Evolutionary conservation across 2,329 filamentous ascomycete species (phyloP).

Genomic region (Boeremia lycopersici): DNA sequence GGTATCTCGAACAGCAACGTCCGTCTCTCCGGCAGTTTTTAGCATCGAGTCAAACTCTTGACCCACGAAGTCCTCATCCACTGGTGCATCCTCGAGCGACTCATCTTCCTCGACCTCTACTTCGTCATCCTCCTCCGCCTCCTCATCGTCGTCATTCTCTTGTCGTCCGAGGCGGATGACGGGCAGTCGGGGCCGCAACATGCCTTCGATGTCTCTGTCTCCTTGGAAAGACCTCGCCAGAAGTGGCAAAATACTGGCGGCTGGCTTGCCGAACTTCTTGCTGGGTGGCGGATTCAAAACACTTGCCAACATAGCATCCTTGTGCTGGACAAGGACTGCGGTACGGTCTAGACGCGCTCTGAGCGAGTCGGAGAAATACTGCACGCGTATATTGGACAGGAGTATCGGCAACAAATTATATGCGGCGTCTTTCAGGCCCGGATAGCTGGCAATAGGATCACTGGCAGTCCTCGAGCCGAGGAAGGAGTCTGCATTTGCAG

Average conservation of each 20-base stretch:
- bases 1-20: conserved; percentile 20
- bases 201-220: conserved; percentile 71
- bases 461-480: conserved; percentile 53
- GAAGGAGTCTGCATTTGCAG: conserved; percentile 75
- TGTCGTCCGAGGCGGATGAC: conserved; percentile 41
- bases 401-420: conserved; percentile 65
- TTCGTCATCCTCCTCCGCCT: conserved; percentile 25
- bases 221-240: conserved; percentile 69
- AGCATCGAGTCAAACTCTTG: conserved; percentile 35
- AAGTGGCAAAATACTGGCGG: conserved; percentile 80
- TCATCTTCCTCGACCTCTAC: conserved; percentile 25
- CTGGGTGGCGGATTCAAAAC: conserved; percentile 76
- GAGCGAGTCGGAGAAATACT: conserved; percentile 70
- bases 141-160: conserved; percentile 30
- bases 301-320: conserved; percentile 78
- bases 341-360: conserved; percentile 81
- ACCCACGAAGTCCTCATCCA: conserved; percentile 60
- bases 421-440: conserved; percentile 63
- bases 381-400: conserved; percentile 68
- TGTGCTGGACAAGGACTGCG: conserved; percentile 72
- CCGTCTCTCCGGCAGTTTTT: conserved; percentile 22
- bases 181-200: conserved; percentile 62
- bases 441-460: conserved; percentile 44
- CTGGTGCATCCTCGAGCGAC: conserved; percentile 42
- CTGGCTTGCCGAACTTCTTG: conserved; percentile 64